Conservation (phyloP, 202 grass and related monocot species). For the Schoenoplectus triqueter region DNA sequence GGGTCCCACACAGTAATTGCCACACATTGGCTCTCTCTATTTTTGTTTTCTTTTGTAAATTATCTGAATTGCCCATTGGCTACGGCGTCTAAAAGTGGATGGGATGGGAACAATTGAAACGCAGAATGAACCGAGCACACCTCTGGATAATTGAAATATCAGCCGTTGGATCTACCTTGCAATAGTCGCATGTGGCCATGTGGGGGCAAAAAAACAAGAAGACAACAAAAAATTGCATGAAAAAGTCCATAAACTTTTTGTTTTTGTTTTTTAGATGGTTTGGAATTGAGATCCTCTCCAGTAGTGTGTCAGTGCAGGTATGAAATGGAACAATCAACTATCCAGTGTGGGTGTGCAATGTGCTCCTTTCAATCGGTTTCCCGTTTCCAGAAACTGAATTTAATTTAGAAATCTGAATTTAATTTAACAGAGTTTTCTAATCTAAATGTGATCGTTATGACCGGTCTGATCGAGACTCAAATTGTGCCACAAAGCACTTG, state of each 20-base stretch:
- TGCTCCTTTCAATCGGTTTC: background rate
- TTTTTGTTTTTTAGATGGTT: background rate
- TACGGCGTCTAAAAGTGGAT: background rate
- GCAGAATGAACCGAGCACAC: background rate
- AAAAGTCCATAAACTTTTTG: background rate
- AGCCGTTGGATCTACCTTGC: background rate
- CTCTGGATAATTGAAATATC: background rate
- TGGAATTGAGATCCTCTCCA: background rate
- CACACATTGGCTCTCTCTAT: background rate
- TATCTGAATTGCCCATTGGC: background rate
- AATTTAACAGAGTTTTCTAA: too few species aligned
- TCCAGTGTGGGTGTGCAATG: too few species aligned
- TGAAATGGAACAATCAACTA: too few species aligned
- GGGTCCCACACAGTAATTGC: too few species aligned
- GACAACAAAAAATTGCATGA: background rate
- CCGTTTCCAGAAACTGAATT: background rate
- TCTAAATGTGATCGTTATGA: too few species aligned
- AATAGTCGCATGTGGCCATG: background rate
- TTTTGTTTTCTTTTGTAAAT: slow-evolving; percentile 12
- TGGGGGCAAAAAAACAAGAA: background rate
- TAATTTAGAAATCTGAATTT: too few species aligned
- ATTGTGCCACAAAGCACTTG: too few species aligned
- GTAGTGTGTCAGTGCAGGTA: background rate
- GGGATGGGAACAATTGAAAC: background rate
- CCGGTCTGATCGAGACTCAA: too few species aligned